Evolutionary conservation across 768 basidiomycete genomes (phyloP).

Genomic region (Mycena maculata): DNA sequence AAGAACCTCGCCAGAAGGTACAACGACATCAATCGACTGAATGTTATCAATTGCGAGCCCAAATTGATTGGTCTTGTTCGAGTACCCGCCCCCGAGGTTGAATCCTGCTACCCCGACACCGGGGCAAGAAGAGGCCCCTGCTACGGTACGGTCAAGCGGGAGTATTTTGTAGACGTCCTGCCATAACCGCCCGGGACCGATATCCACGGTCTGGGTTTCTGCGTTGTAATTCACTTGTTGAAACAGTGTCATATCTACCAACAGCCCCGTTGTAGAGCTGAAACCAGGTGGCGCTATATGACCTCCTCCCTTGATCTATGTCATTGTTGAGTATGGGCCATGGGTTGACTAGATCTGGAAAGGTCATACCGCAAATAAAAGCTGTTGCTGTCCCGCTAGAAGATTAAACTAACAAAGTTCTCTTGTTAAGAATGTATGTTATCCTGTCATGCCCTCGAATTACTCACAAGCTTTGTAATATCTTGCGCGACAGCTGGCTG

Average conservation of each 20-base stretch:
- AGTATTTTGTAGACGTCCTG: conserved; percentile 42
- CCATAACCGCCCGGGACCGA: conserved; percentile 45
- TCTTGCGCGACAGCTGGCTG: not conserved
- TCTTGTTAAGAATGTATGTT: not conserved
- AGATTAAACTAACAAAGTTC: not conserved
- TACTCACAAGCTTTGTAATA: not conserved
- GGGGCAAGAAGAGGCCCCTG: conserved; percentile 39
- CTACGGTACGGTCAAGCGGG: conserved; percentile 19
- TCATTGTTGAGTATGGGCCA: not conserved
- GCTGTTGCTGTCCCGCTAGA: not conserved
- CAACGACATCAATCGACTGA: conserved; percentile 38
- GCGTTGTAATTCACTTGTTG: conserved; percentile 36
- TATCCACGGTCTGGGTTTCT: conserved; percentile 26
- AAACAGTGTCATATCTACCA: conserved; percentile 42
- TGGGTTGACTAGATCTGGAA: not conserved
- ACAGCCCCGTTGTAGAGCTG: conserved; percentile 46
- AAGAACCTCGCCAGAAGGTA: conserved; percentile 40
- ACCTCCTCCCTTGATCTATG: conserved; percentile 48
- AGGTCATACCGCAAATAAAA: not conserved
- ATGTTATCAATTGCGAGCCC: conserved; percentile 47
- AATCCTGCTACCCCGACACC: conserved; percentile 44
- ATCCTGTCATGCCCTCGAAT: not conserved
- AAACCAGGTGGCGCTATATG: conserved; percentile 44
- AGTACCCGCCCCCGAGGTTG: conserved; percentile 46
- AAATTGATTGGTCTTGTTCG: conserved; percentile 44